A percentile compares a stretch with the other conserved stretches of the same genome.
phyloP scores from a whole-genome alignment of 768 basidiomycete genomes.

The Neoboletus subvelutipes region DNA sequence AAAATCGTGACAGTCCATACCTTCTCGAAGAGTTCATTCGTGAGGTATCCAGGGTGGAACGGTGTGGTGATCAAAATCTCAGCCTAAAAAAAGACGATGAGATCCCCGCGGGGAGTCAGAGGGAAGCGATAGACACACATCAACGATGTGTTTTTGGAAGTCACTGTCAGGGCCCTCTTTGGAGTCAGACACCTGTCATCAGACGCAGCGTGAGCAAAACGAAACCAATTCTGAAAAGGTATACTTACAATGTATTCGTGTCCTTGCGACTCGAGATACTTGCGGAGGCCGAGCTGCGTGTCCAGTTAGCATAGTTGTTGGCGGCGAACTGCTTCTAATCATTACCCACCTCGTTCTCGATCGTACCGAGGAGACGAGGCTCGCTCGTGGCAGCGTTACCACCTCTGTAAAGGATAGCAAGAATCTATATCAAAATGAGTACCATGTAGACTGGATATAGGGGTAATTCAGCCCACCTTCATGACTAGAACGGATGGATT shows the following conservation, averaged over 20 bases:
- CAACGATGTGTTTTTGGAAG: constrained; percentile 80
- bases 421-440: constrained; percentile 43
- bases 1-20: constrained; percentile 30
- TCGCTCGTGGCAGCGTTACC: constrained; percentile 63
- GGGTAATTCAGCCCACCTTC: constrained; percentile 37
- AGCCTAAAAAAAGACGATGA: constrained; percentile 43
- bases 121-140: constrained; percentile 46
- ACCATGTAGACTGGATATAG: background rate
- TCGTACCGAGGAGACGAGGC: constrained; percentile 74
- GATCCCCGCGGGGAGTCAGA: constrained; percentile 10
- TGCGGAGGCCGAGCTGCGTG: constrained; percentile 63
- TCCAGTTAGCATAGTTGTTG: background rate
- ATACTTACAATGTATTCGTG: constrained; percentile 68
- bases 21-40: constrained; percentile 68
- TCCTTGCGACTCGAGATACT: constrained; percentile 68
- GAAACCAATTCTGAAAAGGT: background rate
- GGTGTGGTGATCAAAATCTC: constrained; percentile 83
- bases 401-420: constrained; percentile 75
- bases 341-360: constrained; percentile 66
- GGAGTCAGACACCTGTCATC: constrained; percentile 63
- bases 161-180: constrained; percentile 82
- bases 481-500: constrained; percentile 27
- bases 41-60: constrained; percentile 86
- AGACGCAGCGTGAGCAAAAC: constrained; percentile 4
- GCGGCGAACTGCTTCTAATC: background rate